Evolutionary conservation across 108 stramenopile species (phyloP).

Genomic region (Thalassiosira profunda): DNA sequence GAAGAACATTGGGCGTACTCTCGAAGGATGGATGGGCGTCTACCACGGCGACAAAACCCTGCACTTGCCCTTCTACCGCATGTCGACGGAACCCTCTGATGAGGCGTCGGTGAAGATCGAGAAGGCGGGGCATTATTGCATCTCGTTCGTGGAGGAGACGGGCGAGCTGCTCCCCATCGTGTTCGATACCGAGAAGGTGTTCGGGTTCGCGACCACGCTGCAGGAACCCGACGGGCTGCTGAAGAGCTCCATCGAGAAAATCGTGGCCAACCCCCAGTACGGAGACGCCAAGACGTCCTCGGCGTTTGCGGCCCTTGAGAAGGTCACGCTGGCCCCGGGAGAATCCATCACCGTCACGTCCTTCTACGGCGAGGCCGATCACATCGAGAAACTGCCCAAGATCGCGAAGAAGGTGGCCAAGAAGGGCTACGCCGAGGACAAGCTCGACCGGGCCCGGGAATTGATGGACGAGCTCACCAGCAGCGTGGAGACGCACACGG

Average conservation of each 20-base stretch:
- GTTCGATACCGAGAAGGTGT: slow-evolving; percentile 92
- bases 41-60: slow-evolving; percentile 86
- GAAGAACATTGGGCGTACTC: slow-evolving; percentile 94
- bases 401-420: slow-evolving; percentile 72
- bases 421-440: slow-evolving; percentile 68
- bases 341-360: slow-evolving; percentile 81
- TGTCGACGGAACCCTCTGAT: slow-evolving; percentile 92
- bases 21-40: slow-evolving; percentile 98
- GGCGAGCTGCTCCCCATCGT: slow-evolving; percentile 86
- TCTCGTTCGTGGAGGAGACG: slow-evolving; percentile 81
- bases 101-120: slow-evolving; percentile 87
- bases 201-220: slow-evolving; percentile 84
- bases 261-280: slow-evolving; percentile 80
- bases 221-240: slow-evolving; percentile 66
- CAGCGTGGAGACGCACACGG: slow-evolving; percentile 89
- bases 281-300: slow-evolving; percentile 94
- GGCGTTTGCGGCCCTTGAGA: slow-evolving; percentile 87
- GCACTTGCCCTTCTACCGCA: slow-evolving; percentile 92
- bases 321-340: slow-evolving; percentile 73
- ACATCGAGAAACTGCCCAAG: slow-evolving; percentile 67
- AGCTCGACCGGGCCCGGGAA: slow-evolving; percentile 75
- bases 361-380: slow-evolving; percentile 87
- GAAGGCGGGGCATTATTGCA: slow-evolving; percentile 91
- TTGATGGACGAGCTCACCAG: slow-evolving; percentile 86
- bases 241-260: slow-evolving; percentile 63